Base-by-base conservation (phyloP, 257 asterid genomes). In the Vinca minor region DNA sequence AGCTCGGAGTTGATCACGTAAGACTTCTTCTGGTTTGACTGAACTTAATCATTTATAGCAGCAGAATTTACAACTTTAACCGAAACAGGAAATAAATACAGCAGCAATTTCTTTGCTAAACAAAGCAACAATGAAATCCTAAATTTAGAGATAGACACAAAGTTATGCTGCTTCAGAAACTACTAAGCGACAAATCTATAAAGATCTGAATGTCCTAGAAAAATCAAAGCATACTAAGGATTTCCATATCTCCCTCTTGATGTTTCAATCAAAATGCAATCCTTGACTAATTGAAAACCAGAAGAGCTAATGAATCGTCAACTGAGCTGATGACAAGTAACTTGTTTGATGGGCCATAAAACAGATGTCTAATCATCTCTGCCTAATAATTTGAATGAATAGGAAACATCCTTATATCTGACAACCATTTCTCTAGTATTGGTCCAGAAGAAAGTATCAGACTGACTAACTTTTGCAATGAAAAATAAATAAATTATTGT, bases 21-120 rank as follows among this genome's bases (percentile, higher is more conserved):
- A 56, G 20, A 28, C 31, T 29, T 11, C 21, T 23, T 3, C 41
- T 60, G 23, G 25, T 2, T 3, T 28, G 32, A 23, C n/a, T 36
- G 49, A 56, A 18, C 38, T 32, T 34, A 44, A 35, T 41, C 47
- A n/a, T 64, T 34, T 13, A 45, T 57, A 8, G 47, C 50, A 67
- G 2, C 23, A 54, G 23, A 57, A 58, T 50, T 32, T 14, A 38
- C 34, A 21, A 21, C 48, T 32, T 49, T 35, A 12, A 17, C 23
- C 5, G 8, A 26, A 23, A 23, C 0, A 68, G 28, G 14, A 38
- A 25, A 52, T 54, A 53, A 25, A 54, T 23, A 34, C 9, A 1
- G 53, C 21, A 1, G 18, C 25, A n/a, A n/a, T 39, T 61, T 41
- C 20, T 23, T 14, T 36, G 60, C 23, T 25, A 26, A 52, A 52